Percentiles rank a stretch among this genome's conserved stretches.
These are phyloP conservation scores for Pleurotus eryngii DNA, from an alignment of 768 basidiomycete species.

Conservation along the genomic window DNA sequence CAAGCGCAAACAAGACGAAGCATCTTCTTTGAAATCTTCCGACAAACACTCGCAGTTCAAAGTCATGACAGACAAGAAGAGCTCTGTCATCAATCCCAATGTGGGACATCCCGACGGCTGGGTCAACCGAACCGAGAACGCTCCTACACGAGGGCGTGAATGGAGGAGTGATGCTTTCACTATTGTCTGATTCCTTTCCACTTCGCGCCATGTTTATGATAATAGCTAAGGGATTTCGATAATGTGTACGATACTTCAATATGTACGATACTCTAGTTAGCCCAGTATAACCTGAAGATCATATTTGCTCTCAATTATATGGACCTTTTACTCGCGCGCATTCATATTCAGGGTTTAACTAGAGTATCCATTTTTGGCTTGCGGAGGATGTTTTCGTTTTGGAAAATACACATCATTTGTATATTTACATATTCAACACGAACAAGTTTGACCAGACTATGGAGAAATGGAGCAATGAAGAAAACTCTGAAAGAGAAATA, in stretches of 20 bases:
- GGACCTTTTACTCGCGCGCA: no score
- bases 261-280: not conserved
- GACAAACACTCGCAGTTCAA: slow-evolving; percentile 62
- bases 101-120: slow-evolving; percentile 67
- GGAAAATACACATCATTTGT: no score
- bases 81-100: slow-evolving; percentile 56
- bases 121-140: slow-evolving; percentile 54
- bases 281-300: no score
- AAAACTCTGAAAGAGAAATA: not conserved
- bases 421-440: not conserved
- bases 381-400: no score
- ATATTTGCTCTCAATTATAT: no score
- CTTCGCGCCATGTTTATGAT: no score
- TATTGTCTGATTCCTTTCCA: not conserved
- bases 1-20: slow-evolving; percentile 48
- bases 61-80: slow-evolving; percentile 66
- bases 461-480: not conserved
- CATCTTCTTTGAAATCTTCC: slow-evolving; percentile 15
- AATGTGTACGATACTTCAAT: not conserved
- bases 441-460: not conserved
- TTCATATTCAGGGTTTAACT: no score
- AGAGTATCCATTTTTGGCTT: no score
- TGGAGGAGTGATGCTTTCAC: slow-evolving; percentile 41
- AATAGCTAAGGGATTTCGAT: not conserved
- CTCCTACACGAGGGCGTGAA: slow-evolving; percentile 23